phyloP scores from a whole-genome alignment of 352 stramenopile genomes.

The Pythium volutum region DNA sequence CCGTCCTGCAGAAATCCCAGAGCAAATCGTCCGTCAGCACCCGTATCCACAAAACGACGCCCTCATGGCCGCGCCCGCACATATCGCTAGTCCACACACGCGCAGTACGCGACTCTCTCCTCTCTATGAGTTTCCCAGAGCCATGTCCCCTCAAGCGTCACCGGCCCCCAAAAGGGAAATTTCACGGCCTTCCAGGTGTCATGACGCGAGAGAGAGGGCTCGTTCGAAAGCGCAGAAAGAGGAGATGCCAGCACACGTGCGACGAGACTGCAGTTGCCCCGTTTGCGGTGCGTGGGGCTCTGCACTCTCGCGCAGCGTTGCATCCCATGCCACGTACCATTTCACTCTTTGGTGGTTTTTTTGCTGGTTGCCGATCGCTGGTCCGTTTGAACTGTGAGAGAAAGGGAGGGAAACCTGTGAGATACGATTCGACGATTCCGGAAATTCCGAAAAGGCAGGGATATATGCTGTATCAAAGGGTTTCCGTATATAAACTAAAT shows the following conservation, averaged over 20 bases:
- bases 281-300: background rate
- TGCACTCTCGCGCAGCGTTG: background rate
- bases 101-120: background rate
- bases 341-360: constrained; percentile 3
- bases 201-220: background rate
- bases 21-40: background rate
- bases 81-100: background rate
- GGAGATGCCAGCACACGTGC: background rate
- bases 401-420: constrained; percentile 22
- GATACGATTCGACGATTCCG: constrained; percentile 7
- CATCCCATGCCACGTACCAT: constrained; percentile 19
- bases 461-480: constrained; percentile 13
- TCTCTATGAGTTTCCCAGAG: background rate
- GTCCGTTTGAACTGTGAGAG: constrained; percentile 26
- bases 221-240: constrained; percentile 2
- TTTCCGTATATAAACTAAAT: constrained; percentile 4
- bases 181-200: background rate
- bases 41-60: background rate
- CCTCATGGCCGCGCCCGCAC: background rate
- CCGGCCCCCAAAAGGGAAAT: background rate
- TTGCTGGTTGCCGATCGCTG: constrained; percentile 23
- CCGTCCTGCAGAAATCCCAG: constrained; percentile 21
- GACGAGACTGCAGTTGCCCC: background rate
- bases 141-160: background rate
- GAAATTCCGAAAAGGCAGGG: constrained; percentile 1